Conservation (phyloP, 2,329 filamentous ascomycete genomes). For the Didymella pomorum region DNA sequence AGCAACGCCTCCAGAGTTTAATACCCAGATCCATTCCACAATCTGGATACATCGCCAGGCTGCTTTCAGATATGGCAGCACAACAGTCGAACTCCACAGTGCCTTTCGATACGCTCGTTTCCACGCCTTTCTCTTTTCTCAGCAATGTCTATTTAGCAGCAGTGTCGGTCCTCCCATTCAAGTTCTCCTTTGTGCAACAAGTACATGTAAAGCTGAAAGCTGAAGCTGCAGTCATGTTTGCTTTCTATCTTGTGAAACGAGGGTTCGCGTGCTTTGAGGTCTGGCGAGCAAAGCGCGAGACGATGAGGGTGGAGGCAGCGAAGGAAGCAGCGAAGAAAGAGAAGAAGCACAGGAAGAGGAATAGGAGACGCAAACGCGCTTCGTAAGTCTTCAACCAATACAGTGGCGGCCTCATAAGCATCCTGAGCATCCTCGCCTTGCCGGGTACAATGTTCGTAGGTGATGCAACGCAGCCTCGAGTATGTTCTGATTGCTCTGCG, state of each 20-base stretch:
- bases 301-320: background rate
- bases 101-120: too few relatives aligned
- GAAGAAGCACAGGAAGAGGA: background rate
- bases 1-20: too few relatives aligned
- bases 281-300: conserved; percentile 13
- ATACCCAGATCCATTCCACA: background rate
- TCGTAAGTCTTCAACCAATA: background rate
- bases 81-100: background rate
- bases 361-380: background rate
- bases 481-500: too few relatives aligned
- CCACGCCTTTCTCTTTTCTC: background rate
- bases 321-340: background rate
- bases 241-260: conserved; percentile 18
- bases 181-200: conserved; percentile 22
- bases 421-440: background rate
- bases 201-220: conserved; percentile 31
- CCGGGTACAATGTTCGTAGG: background rate
- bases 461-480: background rate
- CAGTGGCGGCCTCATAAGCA: background rate
- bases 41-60: background rate
- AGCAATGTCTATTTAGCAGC: background rate
- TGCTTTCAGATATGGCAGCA: background rate
- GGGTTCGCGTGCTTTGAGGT: conserved; percentile 9
- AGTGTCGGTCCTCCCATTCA: background rate
- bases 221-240: conserved; percentile 23